phyloP scores from a whole-genome alignment of 495 filamentous ascomycete genomes.

The Aspergillus nanangensis region DNA sequence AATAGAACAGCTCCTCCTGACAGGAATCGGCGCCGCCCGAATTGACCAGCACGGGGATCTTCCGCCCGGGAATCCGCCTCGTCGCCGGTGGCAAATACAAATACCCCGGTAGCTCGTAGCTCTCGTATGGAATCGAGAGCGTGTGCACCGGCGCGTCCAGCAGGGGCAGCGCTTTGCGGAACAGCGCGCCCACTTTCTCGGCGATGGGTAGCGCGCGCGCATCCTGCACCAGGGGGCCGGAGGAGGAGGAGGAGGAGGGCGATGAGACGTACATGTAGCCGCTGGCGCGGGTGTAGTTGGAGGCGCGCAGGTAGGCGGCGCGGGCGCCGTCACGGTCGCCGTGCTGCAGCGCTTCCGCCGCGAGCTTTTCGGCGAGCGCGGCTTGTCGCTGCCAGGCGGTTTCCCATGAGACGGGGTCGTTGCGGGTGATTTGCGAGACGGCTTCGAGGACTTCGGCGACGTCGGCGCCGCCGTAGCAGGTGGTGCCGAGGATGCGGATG shows the following conservation, averaged over 20 bases:
- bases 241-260: too few relatives aligned
- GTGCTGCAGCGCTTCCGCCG: slow-evolving; percentile 15
- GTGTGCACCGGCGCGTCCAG: slow-evolving; percentile 13
- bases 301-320: slow-evolving; percentile 29
- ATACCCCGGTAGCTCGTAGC: slow-evolving; percentile 28
- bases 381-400: slow-evolving; percentile 23
- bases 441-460: slow-evolving; percentile 38
- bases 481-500: slow-evolving; percentile 35
- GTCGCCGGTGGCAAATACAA: slow-evolving; percentile 31
- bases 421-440: slow-evolving; percentile 26
- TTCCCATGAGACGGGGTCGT: slow-evolving; percentile 39
- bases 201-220: slow-evolving; percentile 9
- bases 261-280: slow-evolving; percentile 36
- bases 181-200: slow-evolving; percentile 15
- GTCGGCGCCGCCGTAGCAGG: slow-evolving; percentile 33
- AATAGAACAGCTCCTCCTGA: slow-evolving; percentile 45
- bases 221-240: slow-evolving; percentile 7
- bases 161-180: slow-evolving; percentile 14
- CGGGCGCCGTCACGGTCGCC: slow-evolving; percentile 23
- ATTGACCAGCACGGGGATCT: slow-evolving; percentile 38
- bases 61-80: slow-evolving; percentile 15
- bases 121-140: slow-evolving; percentile 38
- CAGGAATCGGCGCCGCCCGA: slow-evolving; percentile 37
- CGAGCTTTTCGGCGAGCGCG: slow-evolving; percentile 25
- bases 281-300: slow-evolving; percentile 38